phyloP scores from a whole-genome alignment of 1,284 basidiomycete genomes.

The Violaceomyces palustris region DNA sequence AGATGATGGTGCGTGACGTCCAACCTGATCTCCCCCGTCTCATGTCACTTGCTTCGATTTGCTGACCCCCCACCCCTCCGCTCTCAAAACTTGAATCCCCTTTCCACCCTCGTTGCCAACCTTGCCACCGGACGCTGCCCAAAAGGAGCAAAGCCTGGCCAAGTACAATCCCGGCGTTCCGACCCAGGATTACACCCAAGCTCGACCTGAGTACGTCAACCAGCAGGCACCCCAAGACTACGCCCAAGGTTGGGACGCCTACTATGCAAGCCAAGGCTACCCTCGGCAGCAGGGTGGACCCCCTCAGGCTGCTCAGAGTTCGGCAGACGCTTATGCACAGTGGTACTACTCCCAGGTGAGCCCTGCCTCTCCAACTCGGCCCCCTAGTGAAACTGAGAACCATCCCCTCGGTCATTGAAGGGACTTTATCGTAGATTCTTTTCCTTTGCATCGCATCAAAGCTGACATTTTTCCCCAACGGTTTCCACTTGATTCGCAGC shows the following conservation, averaged over 20 bases:
- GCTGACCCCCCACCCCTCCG: background rate
- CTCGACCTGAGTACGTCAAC: slow-evolving; percentile 9
- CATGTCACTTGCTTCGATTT: too few species aligned
- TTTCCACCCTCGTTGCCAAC: too few species aligned
- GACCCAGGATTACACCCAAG: slow-evolving; percentile 18
- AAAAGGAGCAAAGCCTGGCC: slow-evolving; percentile 77
- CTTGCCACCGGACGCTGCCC: too few species aligned
- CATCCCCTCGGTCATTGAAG: too few species aligned
- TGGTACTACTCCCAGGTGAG: slow-evolving; percentile 10
- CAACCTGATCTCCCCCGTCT: too few species aligned
- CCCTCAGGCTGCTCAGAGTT: slow-evolving; percentile 53
- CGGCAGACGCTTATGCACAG: slow-evolving; percentile 14
- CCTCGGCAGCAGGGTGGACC: slow-evolving; percentile 5
- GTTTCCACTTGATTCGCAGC: slow-evolving; percentile 4
- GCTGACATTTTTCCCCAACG: background rate
- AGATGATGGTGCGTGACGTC: slow-evolving; percentile 65
- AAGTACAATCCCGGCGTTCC: slow-evolving; percentile 58
- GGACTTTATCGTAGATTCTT: background rate
- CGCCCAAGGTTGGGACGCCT: slow-evolving; percentile 1
- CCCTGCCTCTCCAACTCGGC: background rate
- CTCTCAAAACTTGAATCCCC: background rate
- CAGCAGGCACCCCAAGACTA: slow-evolving; percentile 1
- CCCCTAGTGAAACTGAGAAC: background rate
- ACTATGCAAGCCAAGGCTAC: slow-evolving; percentile 7
- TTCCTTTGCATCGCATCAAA: background rate